Percentiles rank a stretch among this genome's conserved stretches.
Conservation (phyloP, 2,329 filamentous ascomycete genomes). For the Corinectria fuckeliana region DNA sequence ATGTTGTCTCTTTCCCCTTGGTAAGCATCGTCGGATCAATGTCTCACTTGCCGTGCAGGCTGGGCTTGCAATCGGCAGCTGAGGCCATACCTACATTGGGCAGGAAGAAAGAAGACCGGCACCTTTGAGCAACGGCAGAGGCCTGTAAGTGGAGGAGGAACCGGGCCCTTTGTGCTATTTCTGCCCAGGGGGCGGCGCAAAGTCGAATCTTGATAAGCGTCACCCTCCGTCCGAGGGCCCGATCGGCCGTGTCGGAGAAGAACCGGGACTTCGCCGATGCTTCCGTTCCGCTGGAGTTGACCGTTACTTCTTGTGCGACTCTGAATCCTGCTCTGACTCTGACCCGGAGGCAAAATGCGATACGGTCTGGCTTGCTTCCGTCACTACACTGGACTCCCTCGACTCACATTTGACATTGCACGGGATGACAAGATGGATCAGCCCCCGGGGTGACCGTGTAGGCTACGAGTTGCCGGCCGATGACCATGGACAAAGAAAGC, state of each 20-base stretch:
- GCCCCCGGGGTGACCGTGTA: neutral
- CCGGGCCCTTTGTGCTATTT: conserved; percentile 5
- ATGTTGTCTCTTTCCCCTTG: neutral
- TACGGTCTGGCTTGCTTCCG: neutral
- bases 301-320: neutral
- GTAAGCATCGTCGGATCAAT: neutral
- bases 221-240: conserved; percentile 1
- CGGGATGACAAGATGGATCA: conserved; percentile 8
- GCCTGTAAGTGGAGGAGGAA: neutral
- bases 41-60: neutral
- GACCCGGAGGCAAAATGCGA: neutral
- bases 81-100: conserved; percentile 10
- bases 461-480: neutral
- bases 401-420: conserved; percentile 1
- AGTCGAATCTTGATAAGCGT: neutral
- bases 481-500: conserved; percentile 7
- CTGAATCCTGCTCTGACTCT: neutral
- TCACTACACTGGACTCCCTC: neutral
- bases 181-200: neutral
- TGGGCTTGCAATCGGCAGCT: neutral
- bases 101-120: neutral
- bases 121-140: neutral
- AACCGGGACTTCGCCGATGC: conserved; percentile 5
- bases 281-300: conserved; percentile 6
- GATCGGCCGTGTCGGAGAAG: conserved; percentile 11